These are phyloP conservation scores for Durotheca rogersii DNA, from an alignment of 495 filamentous ascomycete species.

Conservation along the genomic window DNA sequence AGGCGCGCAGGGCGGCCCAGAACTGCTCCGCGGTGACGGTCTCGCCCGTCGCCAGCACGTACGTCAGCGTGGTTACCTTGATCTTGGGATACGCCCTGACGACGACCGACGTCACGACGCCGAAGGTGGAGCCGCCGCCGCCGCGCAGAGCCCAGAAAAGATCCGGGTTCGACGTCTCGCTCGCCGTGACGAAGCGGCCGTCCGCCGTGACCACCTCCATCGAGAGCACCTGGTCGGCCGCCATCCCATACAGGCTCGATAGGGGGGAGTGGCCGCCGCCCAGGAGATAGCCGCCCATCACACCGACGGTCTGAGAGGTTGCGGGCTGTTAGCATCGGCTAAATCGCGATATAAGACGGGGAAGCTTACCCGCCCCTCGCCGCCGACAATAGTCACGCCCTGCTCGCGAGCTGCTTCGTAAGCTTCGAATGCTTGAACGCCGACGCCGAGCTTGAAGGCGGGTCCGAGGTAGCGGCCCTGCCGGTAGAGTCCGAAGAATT, in stretches of 20 bases:
- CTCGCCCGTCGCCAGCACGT: constrained; percentile 29
- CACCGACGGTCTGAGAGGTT: constrained; percentile 47
- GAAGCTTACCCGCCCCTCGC: constrained; percentile 45
- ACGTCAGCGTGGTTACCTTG: constrained; percentile 43
- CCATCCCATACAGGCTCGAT: constrained; percentile 48
- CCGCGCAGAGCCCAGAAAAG: constrained; percentile 68
- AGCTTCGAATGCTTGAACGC: constrained; percentile 48
- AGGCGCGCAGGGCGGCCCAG: constrained; percentile 51
- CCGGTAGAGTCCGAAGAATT: constrained; percentile 43
- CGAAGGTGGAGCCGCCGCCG: constrained; percentile 60
- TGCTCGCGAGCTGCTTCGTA: constrained; percentile 44
- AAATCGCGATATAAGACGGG: neutral
- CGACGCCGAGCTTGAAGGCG: constrained; percentile 51
- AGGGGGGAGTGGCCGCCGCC: constrained; percentile 56
- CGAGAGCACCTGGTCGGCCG: constrained; percentile 55
- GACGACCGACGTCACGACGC: constrained; percentile 55
- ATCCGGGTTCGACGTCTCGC: constrained; percentile 50
- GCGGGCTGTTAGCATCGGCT: neutral
- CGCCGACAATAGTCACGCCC: constrained; percentile 47
- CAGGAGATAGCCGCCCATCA: constrained; percentile 54
- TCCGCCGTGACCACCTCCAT: constrained; percentile 58
- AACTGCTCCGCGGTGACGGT: constrained; percentile 48
- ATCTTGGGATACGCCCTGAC: constrained; percentile 48
- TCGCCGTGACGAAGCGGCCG: constrained; percentile 57
- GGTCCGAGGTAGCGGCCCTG: constrained; percentile 43